Base-by-base conservation (phyloP, 805 yeast genomes). In the Wickerhamiella musiphila region DNA sequence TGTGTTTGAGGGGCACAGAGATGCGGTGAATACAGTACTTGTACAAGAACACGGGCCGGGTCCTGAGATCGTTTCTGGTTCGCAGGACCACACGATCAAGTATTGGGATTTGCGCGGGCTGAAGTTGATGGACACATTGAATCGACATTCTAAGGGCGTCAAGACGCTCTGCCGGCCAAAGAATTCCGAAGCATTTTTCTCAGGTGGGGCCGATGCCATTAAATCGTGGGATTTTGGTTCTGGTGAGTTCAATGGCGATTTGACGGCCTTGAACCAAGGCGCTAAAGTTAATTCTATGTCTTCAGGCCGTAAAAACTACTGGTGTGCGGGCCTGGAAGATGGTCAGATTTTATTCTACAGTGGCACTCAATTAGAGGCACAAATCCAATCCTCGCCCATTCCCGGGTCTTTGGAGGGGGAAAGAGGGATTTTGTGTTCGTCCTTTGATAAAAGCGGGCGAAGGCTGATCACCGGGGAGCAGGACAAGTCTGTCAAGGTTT, bases 91-190 rank as follows among this genome's bases (percentile, higher is more conserved):
- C 1, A 81, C 94, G 0, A 67, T 90, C 3, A 59, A 83, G 37
- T 57, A 84, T n/a, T 90, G 94, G 94, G 96, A 90, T 52, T 49
- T 82, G 18, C 68, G 77, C 3, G 81, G 83, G 14, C 93, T 86
- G 5, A 70, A 70, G 41, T 66, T 84, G 2, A 61, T 60, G 39
- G 60, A 77, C 10, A 70, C 79, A 0, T 51, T 92, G 18, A 83
- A 96, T 0, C 92, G 82, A 39, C 98, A 86, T 53, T 63, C 73
- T 26, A 78, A 79, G 48, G 65, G 84, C 17, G 77, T 90, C 1
- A 65, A 25, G 66, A n/a, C n/a, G n/a, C n/a, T n/a, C n/a, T n/a
- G n/a, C n/a, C n/a, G n/a, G n/a, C n/a, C n/a, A n/a, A n/a, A n/a
- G n/a, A n/a, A n/a, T n/a, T n/a, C n/a, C n/a, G n/a, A n/a, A n/a